Evolutionary conservation across 305 asterid species (phyloP).

Genomic region (Petunia hybrid): DNA sequence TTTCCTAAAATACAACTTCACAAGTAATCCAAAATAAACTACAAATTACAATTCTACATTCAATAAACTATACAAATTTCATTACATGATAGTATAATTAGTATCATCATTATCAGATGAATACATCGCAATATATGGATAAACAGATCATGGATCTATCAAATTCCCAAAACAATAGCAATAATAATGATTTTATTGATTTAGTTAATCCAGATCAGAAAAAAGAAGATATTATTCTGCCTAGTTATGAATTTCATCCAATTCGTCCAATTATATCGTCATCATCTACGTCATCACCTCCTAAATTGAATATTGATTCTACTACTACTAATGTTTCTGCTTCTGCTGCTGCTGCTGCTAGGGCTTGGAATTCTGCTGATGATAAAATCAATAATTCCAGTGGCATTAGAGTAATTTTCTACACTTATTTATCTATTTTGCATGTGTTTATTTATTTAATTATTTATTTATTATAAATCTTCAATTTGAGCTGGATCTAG

Average conservation of each 20-base stretch:
- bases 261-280: conserved; percentile 55
- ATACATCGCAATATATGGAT: conserved; percentile 85
- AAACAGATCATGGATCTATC: conserved; percentile 99
- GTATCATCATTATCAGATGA: conserved; percentile 52
- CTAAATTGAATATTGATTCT: conserved; percentile 54
- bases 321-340: conserved; percentile 51
- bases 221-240: conserved; percentile 49
- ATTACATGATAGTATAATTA: no score
- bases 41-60: no score
- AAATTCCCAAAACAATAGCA: conserved; percentile 57
- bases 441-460: background rate
- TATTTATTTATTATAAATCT: background rate
- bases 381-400: conserved; percentile 48
- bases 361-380: conserved; percentile 79
- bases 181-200: conserved; percentile 64
- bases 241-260: conserved; percentile 54
- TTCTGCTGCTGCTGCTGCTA: conserved; percentile 44
- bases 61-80: no score
- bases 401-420: conserved; percentile 59
- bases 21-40: no score
- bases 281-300: conserved; percentile 34
- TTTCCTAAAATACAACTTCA: no score
- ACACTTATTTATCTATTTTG: conserved; percentile 24
- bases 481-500: background rate
- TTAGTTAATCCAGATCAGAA: conserved; percentile 58